Conservation (phyloP, 1,284 basidiomycete species). For the Melampsora occidentalis region DNA sequence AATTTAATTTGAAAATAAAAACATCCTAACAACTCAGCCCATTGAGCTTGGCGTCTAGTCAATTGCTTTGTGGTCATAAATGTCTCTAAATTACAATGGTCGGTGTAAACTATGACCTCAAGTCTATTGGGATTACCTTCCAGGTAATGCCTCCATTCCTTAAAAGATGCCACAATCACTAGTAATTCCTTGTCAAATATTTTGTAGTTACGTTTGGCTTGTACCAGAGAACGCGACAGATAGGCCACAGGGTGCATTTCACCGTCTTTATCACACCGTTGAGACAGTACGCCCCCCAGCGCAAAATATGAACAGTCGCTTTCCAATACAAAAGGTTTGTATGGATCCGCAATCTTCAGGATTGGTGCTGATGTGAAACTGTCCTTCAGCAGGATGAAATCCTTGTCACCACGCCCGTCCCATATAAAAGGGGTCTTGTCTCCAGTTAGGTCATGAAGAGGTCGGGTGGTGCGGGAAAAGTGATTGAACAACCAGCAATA, state of each 20-base stretch:
- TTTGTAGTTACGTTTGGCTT: no score
- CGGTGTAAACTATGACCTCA: slow-evolving; percentile 2
- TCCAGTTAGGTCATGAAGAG: background rate
- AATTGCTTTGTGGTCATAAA: slow-evolving; percentile 5
- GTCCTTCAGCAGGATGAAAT: background rate
- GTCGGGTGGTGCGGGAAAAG: background rate
- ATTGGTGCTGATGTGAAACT: background rate
- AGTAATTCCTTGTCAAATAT: background rate
- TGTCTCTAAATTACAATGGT: slow-evolving; percentile 9
- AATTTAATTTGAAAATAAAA: background rate
- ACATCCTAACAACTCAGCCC: background rate
- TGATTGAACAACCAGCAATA: background rate
- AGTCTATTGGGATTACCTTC: no score
- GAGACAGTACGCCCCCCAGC: background rate
- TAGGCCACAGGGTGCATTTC: no score
- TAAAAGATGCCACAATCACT: slow-evolving; percentile 1
- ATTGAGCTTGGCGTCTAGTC: background rate
- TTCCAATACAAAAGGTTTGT: background rate
- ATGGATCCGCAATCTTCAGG: background rate
- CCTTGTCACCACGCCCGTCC: background rate
- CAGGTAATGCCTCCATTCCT: slow-evolving; percentile 13
- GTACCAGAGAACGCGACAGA: no score
- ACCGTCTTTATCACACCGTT: no score
- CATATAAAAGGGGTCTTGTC: background rate
- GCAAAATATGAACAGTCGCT: background rate